A percentile compares a stretch with the other conserved stretches of the same genome.
phyloP scores from a whole-genome alignment of 2,329 filamentous ascomycete genomes.

The Grosmannia penicillata region DNA sequence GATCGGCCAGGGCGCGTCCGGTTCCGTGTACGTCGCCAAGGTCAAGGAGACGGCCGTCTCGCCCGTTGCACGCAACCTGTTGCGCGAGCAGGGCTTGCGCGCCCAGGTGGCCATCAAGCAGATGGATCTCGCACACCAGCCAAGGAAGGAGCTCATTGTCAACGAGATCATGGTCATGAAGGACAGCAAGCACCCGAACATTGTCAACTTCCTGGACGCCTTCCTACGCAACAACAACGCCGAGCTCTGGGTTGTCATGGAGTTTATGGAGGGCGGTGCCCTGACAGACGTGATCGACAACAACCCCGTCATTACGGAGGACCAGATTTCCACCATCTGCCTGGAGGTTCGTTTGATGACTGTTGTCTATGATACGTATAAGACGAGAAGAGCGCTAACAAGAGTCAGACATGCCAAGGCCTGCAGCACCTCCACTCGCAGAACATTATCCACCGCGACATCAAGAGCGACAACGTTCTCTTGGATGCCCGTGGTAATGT shows the following conservation, averaged over 20 bases:
- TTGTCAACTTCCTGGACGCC: conserved; percentile 96
- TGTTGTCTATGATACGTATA: not conserved
- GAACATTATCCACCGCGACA: conserved; percentile 96
- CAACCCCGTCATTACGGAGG: conserved; percentile 83
- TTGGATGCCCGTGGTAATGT: conserved; percentile 89
- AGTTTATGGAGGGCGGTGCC: conserved; percentile 98
- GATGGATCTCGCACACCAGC: conserved; percentile 96
- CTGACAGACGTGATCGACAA: conserved; percentile 98
- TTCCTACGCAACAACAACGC: conserved; percentile 90
- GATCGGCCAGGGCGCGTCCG: conserved; percentile 95
- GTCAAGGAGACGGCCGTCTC: conserved; percentile 82
- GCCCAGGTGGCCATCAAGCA: conserved; percentile 97
- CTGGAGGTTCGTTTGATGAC: conserved; percentile 54
- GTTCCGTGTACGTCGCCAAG: conserved; percentile 94
- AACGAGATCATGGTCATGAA: conserved; percentile 99
- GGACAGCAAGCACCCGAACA: conserved; percentile 94
- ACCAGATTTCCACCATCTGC: conserved; percentile 96
- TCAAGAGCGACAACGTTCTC: conserved; percentile 97
- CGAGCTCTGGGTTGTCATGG: conserved; percentile 99
- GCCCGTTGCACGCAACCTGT: conserved; percentile 59
- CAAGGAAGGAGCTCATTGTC: conserved; percentile 93
- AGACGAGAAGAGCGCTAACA: too few relatives aligned
- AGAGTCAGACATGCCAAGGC: conserved; percentile 93
- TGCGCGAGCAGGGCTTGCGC: conserved; percentile 63
- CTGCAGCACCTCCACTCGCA: conserved; percentile 88